Evolutionary conservation across 305 asterid genomes (phyloP), one percentile per base, ranked within the genome.

Genomic region (Fraxinus velutina): DNA sequence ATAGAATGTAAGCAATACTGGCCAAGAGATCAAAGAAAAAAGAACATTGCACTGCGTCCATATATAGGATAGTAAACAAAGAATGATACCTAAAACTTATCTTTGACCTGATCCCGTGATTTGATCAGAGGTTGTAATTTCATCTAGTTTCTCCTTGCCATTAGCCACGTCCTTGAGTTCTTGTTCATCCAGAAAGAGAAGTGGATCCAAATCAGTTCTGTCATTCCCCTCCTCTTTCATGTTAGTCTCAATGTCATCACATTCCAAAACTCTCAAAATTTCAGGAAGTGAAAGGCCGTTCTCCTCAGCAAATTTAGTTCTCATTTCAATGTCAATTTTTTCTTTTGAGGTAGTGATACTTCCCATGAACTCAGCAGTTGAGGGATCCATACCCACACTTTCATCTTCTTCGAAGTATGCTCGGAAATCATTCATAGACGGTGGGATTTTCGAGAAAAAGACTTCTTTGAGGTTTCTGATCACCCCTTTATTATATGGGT

Each of bases 401-500:
- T 89, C 93, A 21, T 89, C 91, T 76, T 92, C 95, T 9, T 73
- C 39, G 15, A 87, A 87, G 12, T 86, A 66, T 80, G 90, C 91
- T 78, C 87, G 90, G 75, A 93, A 93, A 76, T 92, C 88, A 76
- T 86, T 88, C 87, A 86, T 78, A 4, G 98, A 88, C 17, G 87
- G 88, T 12, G 93, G 93, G 84, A 87, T 88, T 83, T 82, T 87
- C 2, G 91, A 82, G 84, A 89, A 88, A 44, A 92, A 84, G 33
- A 91, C 86, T 79, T 92, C 97, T 76, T 64, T 85, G 78, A 93
- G 80, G 83, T 93, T 93, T 73, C 86, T 82, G 77, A 90, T 55
- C 44, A 88, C 79, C 77, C 98, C 98, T 81, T 62, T 84, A 88
- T 92, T 88, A 78, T 90, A 91, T 17, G 98, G 98, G 83, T 93